A percentile compares a stretch with the other conserved stretches of the same genome.
These are phyloP conservation scores for Blastomyces gilchristii DNA, from an alignment of 2,329 filamentous ascomycete genomes.

Conservation along the genomic window DNA sequence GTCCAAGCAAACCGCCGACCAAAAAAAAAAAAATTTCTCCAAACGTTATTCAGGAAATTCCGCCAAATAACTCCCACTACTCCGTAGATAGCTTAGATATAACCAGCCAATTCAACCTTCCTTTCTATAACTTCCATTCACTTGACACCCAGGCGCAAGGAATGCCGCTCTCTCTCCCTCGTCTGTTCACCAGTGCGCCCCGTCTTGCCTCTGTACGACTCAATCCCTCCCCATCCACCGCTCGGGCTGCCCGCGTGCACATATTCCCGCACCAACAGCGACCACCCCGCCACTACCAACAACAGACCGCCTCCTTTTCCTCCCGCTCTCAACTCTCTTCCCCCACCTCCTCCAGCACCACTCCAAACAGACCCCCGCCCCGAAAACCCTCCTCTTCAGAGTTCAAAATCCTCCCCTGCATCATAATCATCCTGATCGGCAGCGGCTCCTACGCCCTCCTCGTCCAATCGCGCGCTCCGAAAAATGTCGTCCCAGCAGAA, in stretches of 20 bases:
- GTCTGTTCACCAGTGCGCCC: not conserved
- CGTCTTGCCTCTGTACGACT: not conserved
- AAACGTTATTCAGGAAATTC: no score
- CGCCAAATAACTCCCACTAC: no score
- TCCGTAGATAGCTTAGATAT: not conserved
- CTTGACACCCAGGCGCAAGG: not conserved
- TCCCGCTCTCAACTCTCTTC: conserved; percentile 1
- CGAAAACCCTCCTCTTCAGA: conserved; percentile 24
- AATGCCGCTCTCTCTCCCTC: not conserved
- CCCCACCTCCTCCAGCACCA: conserved; percentile 14
- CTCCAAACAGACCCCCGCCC: conserved; percentile 21
- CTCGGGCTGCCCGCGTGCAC: not conserved
- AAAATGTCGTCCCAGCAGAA: conserved; percentile 10
- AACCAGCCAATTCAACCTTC: not conserved
- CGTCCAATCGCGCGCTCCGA: conserved; percentile 38
- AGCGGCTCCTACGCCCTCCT: conserved; percentile 43
- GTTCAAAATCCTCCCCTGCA: conserved; percentile 35
- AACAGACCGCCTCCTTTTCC: not conserved
- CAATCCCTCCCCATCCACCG: not conserved
- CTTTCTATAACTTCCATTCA: not conserved
- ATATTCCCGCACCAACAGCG: not conserved
- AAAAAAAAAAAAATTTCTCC: no score
- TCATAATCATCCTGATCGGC: conserved; percentile 38
- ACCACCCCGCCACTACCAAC: not conserved
- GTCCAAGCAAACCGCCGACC: not conserved